These are phyloP conservation scores for Boletus vermiculosoides DNA, from an alignment of 768 basidiomycete genomes.

Conservation along the genomic window DNA sequence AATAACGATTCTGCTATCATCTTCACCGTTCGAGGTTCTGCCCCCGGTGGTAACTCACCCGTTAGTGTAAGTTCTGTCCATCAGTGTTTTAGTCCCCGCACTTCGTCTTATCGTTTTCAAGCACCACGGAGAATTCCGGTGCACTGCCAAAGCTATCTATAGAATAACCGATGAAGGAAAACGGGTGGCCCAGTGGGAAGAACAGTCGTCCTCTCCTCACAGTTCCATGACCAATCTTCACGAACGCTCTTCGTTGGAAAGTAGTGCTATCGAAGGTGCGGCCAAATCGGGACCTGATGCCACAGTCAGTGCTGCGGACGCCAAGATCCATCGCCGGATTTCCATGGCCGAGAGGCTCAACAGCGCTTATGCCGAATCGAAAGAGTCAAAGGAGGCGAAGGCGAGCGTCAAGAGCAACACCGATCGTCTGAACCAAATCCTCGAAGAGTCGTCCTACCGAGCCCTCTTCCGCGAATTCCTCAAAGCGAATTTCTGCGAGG, in stretches of 20 bases:
- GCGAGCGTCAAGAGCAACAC: conserved; percentile 84
- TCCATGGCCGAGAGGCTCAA: conserved; percentile 76
- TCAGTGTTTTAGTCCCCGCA: neutral
- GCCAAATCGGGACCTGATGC: conserved; percentile 28
- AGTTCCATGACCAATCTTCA: conserved; percentile 63
- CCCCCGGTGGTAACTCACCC: conserved; percentile 71
- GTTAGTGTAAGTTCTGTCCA: conserved; percentile 54
- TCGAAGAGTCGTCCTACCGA: conserved; percentile 88
- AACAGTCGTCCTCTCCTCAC: conserved; percentile 52
- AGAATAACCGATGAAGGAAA: conserved; percentile 90
- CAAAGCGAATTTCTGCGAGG: conserved; percentile 93
- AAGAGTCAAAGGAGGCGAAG: conserved; percentile 45
- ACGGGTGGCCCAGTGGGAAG: conserved; percentile 83
- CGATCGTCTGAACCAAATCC: conserved; percentile 84
- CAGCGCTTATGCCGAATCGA: conserved; percentile 45
- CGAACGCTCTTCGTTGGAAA: conserved; percentile 62
- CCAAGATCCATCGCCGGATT: conserved; percentile 75
- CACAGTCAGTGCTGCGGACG: conserved; percentile 39
- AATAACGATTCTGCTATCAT: conserved; percentile 91
- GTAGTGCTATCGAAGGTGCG: conserved; percentile 22
- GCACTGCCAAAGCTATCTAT: conserved; percentile 94
- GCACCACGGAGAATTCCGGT: conserved; percentile 96
- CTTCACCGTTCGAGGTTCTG: conserved; percentile 83
- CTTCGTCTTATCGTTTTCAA: conserved; percentile 32
- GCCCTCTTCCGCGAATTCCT: conserved; percentile 93